Base-by-base conservation (phyloP, 306 rosid genomes). In the Ormosia emarginata region DNA sequence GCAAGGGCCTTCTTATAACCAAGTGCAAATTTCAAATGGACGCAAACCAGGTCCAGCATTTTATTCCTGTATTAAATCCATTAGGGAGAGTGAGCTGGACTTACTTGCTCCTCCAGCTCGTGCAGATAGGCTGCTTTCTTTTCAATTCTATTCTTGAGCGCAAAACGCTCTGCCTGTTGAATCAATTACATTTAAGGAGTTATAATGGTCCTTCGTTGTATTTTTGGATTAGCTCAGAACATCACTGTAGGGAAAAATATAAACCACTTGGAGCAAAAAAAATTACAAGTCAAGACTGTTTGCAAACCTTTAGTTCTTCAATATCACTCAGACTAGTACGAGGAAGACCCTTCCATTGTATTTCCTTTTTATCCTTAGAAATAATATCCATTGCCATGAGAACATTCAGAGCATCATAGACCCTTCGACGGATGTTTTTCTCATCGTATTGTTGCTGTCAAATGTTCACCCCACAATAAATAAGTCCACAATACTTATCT, bases 331-430 rank as follows among this genome's bases (percentile, higher is more conserved):
- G 73, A 84, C 94, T 93, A 34, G 97, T 90, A 62, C 93, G 99
- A 85, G 99, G 99, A 68, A 95, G 93, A 82, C 99, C 99, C 88
- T 87, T 93, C 99, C 99, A 95, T 85, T 95, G 99, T 78, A 95
- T 95, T 85, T 95, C 98, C 66, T 93, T 95, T 85, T 95, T 95
- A 86, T 95, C 99, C 92, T 95, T 95, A 14, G 99, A 93, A 85
- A 95, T 95, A 47, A 95, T 95, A 83, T 95, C 98, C 99, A 95
- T 95, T 56, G 99, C 98, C 99, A 93, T 95, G 80, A 95, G 99
- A 86, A 95, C 99, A 75, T 95, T 95, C 77, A 95, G 80, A 71
- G 99, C 99, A 84, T 95, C 99, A 84, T 95, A 95, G 44, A 95
- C 99, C 90, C 99, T 92, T 57, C 98, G 88, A 64, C 98, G 93